phyloP scores from a whole-genome alignment of 148 eudicot species.

The Drosera capensis region DNA sequence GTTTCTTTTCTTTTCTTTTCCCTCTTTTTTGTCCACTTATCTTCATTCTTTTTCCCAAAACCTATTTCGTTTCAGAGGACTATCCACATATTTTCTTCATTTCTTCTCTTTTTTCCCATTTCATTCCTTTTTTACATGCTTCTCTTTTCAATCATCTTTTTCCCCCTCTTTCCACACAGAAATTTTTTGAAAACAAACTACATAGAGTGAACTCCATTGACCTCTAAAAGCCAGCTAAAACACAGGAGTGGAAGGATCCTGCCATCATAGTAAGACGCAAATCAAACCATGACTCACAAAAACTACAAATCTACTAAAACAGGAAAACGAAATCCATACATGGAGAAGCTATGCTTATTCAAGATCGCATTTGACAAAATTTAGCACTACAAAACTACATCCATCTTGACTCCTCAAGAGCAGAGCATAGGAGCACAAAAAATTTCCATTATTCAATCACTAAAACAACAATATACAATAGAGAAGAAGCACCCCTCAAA shows the following conservation, averaged over 20 bases:
- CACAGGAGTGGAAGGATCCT: constrained; percentile 41
- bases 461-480: no score
- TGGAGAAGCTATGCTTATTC: constrained; percentile 4
- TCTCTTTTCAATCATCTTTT: constrained; percentile 1
- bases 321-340: no score
- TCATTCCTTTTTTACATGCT: not conserved
- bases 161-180: not conserved
- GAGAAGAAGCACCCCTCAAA: no score
- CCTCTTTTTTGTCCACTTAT: not conserved
- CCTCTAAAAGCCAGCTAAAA: constrained; percentile 14
- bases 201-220: constrained; percentile 18
- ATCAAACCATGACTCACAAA: constrained; percentile 32
- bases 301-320: no score
- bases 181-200: constrained; percentile 4
- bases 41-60: not conserved
- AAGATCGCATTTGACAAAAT: no score
- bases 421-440: no score
- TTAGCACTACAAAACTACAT: no score
- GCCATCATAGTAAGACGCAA: constrained; percentile 53
- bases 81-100: no score
- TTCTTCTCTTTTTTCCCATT: constrained; percentile 3
- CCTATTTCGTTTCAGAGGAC: no score
- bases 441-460: no score
- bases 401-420: no score
- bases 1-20: not conserved